Evolutionary conservation across 2,329 filamentous ascomycete species (phyloP), one percentile per base, ranked within the genome.

Genomic region (Microdochium trichocladiopsis): DNA sequence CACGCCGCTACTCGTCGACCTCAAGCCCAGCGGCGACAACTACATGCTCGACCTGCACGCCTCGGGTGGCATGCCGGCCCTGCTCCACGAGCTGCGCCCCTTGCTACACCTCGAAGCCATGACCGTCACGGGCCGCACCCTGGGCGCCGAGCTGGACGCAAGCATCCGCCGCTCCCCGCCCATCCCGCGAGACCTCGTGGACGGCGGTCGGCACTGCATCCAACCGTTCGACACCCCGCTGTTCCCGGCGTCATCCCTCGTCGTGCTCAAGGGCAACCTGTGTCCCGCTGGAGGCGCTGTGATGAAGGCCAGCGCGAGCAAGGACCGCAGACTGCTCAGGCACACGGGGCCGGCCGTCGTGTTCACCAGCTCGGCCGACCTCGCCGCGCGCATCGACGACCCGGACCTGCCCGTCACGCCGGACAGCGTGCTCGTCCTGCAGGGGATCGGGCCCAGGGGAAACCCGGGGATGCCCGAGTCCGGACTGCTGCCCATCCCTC

Each of bases 401-500:
- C 72, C 73, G 0, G 61, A 66, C 25, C 82, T 95, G 52, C 86
- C 89, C 25, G 82, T 95, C 1, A 64, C 65, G 0, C 57, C 66
- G 0, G 67, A 77, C 41, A 75, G 72, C 47, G 90, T 96, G 9
- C 75, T 96, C 1, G 84, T 96, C 3, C 84, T 96, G 24, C 84
- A 91, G 57, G 92, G 91, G 56, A 93, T 96, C 62, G 92, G 92
- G 0, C 92, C 91, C 0, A 89, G 94, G 51, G 91, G 91, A 21
- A 90, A 90, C 2, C 92, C 92, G 0, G 92, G 92, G 12, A 96
- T 96, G 92, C 92, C 91, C 1, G 92, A 96, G 68, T 90, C 94
- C 52, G 78, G 78, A 0, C 64, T 80, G 24, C 71, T 81, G 1
- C 78, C 78, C 0, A 80, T 81, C 23, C 83, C 95, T 16, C 88